Evolutionary conservation across 352 stramenopile species (phyloP), one percentile per base, ranked within the genome.

Genomic region (Pythium chondricola): DNA sequence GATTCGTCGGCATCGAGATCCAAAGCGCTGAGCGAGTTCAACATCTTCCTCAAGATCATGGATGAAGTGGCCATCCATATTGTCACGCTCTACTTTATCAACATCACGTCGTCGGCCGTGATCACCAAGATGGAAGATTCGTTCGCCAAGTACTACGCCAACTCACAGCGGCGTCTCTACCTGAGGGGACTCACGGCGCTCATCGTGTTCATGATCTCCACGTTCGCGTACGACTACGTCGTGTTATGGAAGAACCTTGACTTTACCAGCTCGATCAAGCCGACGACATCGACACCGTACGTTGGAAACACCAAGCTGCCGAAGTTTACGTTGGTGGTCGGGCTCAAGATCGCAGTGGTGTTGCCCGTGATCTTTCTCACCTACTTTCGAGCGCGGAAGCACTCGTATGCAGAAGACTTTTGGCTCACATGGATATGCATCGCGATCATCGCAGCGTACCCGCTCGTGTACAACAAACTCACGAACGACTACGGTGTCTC

Each of bases 61-160:
- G 80, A 91, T 49, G 73, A 91, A 35, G 78, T 89, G 11, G 80
- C 73, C 27, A 87, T 88, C 37, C 80, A 91, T 58, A 76, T 75
- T 31, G 58, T 88, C 30, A 89, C 74, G 35, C 65, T 89, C 40
- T 88, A 89, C 52, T 91, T 91, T 46, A 83, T 88, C 62, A 85
- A 82, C 56, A 78, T 89, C 56, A 79, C 68, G 31, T 83, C 74
- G 11, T 71, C 75, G 8, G 58, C 63, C 0, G 74, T 87, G 17
- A 85, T 89, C 26, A 59, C 65, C 21, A 83, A 87, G 48, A 88
- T 91, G 74, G 80, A 91, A 48, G 58, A 79, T 41, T 83, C 74
- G 17, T 88, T 91, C 48, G 62, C 74, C 32, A 84, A 85, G 38
- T 83, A 91, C 61, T 88, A 88, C 55, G 74, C 75, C 35, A 86